Base-by-base conservation (phyloP, 2,329 filamentous ascomycete genomes). In the Colletotrichum gigasporum region DNA sequence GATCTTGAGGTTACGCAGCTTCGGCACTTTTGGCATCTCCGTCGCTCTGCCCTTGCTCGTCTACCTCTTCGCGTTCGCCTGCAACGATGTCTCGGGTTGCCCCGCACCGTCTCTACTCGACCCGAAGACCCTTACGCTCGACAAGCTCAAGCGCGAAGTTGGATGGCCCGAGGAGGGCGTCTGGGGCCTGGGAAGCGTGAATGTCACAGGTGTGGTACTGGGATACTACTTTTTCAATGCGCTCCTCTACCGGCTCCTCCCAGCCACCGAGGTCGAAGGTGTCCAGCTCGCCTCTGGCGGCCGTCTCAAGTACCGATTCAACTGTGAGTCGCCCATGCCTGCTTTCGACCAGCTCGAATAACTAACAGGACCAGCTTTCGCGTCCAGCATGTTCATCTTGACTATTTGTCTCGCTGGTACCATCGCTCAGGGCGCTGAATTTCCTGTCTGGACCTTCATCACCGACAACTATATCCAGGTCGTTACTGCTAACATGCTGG, bases 31-130 rank as follows among this genome's bases (percentile, higher is more conserved):
- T 65, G 85, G 80, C 66, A 92, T 98, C 72, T 91, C 91, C 7
- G 90, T 96, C 71, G 90, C 90, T 60, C 87, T 97, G 1, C 95
- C 95, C 0, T 65, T 94, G 41, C 84, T 94, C 68, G 87, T 93
- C 70, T 97, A 96, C 79, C 75, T 89, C 71, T 90, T 95, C 74
- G 85, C 90, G 47, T 97, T 97, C 74, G 83, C 91, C 71, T 97
- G 95, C 85, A 98, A 97, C 80, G 94, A 98, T 76, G 83, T 96
- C 68, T 91, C 93, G 8, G 95, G 96, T 63, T 98, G 96, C 74
- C 96, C 95, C 47, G 90, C 92, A 3, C 93, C 94, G 3, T 93
- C 92, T 4, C 83, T 95, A 8, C 85, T 97, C 35, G 84, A 85
- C 69, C 94, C 92, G 30, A 89, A 85, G 60, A 91, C 87, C 8